Evolutionary conservation across 2,329 filamentous ascomycete genomes (phyloP).

Genomic region (Atkinsonella hypoxylon): DNA sequence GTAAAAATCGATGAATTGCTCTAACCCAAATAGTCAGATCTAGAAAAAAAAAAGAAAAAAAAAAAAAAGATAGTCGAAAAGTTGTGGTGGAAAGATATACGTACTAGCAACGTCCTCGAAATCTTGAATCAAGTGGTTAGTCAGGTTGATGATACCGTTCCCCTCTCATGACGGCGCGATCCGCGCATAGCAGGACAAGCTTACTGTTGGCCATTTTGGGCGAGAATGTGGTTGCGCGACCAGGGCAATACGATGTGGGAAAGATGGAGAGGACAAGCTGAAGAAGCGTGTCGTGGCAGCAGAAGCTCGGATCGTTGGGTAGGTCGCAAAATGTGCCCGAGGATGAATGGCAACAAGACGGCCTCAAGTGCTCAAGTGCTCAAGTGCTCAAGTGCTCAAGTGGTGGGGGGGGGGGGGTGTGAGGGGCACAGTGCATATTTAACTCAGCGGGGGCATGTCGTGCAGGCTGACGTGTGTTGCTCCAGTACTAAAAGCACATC

Average conservation of each 20-base stretch:
- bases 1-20: slow-evolving; percentile 83
- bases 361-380: slow-evolving; percentile 7
- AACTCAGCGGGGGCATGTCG: slow-evolving; percentile 9
- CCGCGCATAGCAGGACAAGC: slow-evolving; percentile 6
- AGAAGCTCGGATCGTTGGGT: slow-evolving; percentile 12
- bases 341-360: slow-evolving; percentile 7
- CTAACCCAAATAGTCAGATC: slow-evolving; percentile 31
- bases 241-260: slow-evolving; percentile 1
- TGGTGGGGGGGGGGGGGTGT: slow-evolving; percentile 21
- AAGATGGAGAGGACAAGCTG: slow-evolving; percentile 2
- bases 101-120: slow-evolving; percentile 36
- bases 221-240: slow-evolving; percentile 2
- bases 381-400: slow-evolving; percentile 7
- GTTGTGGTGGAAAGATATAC: slow-evolving; percentile 11
- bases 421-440: slow-evolving; percentile 26
- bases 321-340: slow-evolving; percentile 23
- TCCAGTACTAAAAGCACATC: slow-evolving; percentile 8
- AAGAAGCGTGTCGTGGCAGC: slow-evolving; percentile 1
- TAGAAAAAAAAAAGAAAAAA: background rate
- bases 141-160: slow-evolving; percentile 6
- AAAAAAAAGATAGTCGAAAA: background rate
- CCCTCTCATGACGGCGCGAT: slow-evolving; percentile 7
- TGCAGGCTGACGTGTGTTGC: slow-evolving; percentile 8
- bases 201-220: slow-evolving; percentile 23
- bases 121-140: slow-evolving; percentile 19